A percentile compares a stretch with the other conserved stretches of the same genome.
Evolutionary conservation across 129 eudicot species (phyloP).

Genomic region (Solidago caesia): DNA sequence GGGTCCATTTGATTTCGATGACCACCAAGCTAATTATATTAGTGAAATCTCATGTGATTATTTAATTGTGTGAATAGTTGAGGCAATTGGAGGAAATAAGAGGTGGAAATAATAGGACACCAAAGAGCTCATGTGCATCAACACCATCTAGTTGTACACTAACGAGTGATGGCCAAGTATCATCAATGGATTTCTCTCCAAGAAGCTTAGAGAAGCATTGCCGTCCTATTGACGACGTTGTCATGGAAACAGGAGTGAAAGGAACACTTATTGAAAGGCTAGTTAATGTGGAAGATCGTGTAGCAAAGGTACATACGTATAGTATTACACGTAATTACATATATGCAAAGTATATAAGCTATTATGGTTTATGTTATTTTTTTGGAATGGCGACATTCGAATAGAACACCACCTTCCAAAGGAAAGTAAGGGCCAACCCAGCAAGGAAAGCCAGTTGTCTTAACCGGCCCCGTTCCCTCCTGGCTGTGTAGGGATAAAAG

Average conservation of each 20-base stretch:
- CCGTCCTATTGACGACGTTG: constrained; percentile 64
- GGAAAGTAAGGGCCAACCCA: no score
- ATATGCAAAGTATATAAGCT: no score
- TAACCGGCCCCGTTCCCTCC: no score
- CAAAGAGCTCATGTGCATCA: constrained; percentile 72
- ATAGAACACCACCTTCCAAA: no score
- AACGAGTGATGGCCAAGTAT: constrained; percentile 46
- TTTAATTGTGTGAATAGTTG: constrained; percentile 30
- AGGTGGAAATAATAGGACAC: constrained; percentile 40
- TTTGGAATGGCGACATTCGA: no score
- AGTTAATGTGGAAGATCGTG: constrained; percentile 65
- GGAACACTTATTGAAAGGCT: constrained; percentile 35
- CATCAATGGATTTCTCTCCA: constrained; percentile 57
- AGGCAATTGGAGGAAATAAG: constrained; percentile 59
- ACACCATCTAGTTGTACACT: constrained; percentile 50
- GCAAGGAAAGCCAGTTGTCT: no score
- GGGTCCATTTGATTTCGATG: no score
- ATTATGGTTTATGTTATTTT: no score
- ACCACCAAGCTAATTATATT: no score
- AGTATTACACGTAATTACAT: background rate
- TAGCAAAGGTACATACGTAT: constrained; percentile 44
- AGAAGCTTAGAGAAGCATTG: constrained; percentile 66
- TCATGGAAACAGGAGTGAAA: constrained; percentile 28
- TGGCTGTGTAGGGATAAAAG: no score
- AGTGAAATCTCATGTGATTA: no score